phyloP scores from a whole-genome alignment of 2,329 filamentous ascomycete genomes.

The Dothideomycetes sp. region DNA sequence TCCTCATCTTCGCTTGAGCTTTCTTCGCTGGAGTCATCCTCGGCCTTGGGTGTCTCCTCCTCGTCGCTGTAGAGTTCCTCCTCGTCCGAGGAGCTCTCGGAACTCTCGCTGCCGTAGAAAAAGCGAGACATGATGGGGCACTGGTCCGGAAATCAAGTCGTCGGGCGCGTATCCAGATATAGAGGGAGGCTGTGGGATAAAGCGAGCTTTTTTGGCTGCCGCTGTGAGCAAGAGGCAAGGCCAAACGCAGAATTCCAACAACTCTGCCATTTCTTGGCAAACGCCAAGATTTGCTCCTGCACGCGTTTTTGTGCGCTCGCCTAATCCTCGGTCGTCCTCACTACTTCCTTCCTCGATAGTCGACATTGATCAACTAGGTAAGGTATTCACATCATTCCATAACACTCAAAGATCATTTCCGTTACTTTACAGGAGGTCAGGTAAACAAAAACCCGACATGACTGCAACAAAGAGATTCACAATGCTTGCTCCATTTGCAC shows the following conservation, averaged over 20 bases:
- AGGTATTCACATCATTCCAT: background rate
- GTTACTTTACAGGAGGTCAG: too few species aligned
- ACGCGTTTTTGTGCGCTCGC: background rate
- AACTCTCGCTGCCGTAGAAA: slow-evolving; percentile 93
- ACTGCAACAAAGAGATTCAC: too few species aligned
- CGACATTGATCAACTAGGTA: background rate
- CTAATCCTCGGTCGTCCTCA: background rate
- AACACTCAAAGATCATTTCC: background rate
- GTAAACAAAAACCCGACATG: too few species aligned
- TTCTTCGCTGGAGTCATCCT: slow-evolving; percentile 48
- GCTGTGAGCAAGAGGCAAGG: background rate
- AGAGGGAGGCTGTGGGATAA: slow-evolving; percentile 1
- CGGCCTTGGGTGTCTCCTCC: slow-evolving; percentile 51
- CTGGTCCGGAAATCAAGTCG: slow-evolving; percentile 6
- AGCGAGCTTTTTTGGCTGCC: background rate
- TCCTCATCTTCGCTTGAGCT: slow-evolving; percentile 33
- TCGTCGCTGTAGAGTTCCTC: slow-evolving; percentile 90
- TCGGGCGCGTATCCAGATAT: background rate
- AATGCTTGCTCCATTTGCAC: too few species aligned
- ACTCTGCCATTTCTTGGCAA: background rate
- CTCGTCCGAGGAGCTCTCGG: slow-evolving; percentile 84
- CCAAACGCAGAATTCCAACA: background rate
- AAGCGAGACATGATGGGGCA: slow-evolving; percentile 77
- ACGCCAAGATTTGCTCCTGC: background rate
- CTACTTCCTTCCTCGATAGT: background rate